Percentiles rank a stretch among this genome's conserved stretches.
These are phyloP conservation scores for Rusavskia elegans DNA, from an alignment of 495 filamentous ascomycete genomes.

Conservation along the genomic window DNA sequence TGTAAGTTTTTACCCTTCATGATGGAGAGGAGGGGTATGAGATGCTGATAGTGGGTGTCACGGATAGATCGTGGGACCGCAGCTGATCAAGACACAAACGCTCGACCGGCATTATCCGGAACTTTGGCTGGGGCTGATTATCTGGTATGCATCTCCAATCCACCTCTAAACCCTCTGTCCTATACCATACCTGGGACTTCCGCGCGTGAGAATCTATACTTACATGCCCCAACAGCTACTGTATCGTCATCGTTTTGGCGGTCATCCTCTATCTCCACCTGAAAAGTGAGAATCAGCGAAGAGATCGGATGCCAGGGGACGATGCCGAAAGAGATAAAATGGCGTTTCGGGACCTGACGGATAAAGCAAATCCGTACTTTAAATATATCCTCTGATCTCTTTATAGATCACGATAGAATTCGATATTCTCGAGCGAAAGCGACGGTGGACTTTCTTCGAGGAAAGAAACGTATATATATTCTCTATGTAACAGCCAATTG, in stretches of 20 bases:
- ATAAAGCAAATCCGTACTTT: conserved; percentile 62
- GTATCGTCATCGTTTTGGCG: conserved; percentile 45
- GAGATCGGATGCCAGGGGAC: conserved; percentile 31
- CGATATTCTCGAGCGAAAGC: too few species aligned
- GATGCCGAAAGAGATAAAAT: conserved; percentile 45
- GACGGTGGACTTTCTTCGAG: too few species aligned
- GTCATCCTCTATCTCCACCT: conserved; percentile 39
- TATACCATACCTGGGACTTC: too few species aligned
- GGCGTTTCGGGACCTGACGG: conserved; percentile 60
- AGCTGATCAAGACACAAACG: conserved; percentile 46
- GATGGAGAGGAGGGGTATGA: too few species aligned
- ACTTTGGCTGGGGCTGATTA: conserved; percentile 53
- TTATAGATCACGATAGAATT: too few species aligned
- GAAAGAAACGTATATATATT: too few species aligned
- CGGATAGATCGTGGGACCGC: conserved; percentile 47
- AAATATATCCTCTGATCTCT: conserved; percentile 40
- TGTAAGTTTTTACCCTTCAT: conserved; percentile 5
- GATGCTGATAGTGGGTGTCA: neutral
- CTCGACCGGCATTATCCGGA: conserved; percentile 49
- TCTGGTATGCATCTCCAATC: conserved; percentile 34
- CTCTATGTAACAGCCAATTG: too few species aligned
- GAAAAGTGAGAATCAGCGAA: conserved; percentile 36
- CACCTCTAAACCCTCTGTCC: too few species aligned
- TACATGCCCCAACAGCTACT: conserved; percentile 32
- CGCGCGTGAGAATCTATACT: too few species aligned